Conservation (phyloP, 139 green algal species). For the Chlamydomonas asymmetrica region DNA sequence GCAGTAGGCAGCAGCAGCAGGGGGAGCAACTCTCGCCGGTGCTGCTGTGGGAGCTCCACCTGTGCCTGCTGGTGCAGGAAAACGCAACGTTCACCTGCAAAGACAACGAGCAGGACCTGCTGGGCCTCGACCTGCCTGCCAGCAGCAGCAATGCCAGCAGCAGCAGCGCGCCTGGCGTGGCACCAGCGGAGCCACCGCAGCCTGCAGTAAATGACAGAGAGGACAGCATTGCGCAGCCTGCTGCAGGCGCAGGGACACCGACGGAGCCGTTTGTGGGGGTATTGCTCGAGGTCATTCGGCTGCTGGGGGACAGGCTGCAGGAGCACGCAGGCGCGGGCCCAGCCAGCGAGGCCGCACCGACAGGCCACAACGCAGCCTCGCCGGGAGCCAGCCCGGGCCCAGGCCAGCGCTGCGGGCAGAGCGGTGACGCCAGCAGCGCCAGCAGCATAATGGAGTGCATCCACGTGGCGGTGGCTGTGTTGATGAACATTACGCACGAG, state of each 20-base stretch:
- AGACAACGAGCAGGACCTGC: slow-evolving; percentile 54
- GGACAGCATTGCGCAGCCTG: neutral
- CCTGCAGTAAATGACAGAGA: too few relatives aligned
- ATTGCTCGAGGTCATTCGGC: slow-evolving; percentile 23
- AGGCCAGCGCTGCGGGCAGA: too few relatives aligned
- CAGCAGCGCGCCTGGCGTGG: neutral
- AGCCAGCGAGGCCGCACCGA: too few relatives aligned
- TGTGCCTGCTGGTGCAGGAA: slow-evolving; percentile 63
- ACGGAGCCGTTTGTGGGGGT: slow-evolving; percentile 7
- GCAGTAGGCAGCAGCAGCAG: neutral
- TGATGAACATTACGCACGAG: slow-evolving; percentile 80
- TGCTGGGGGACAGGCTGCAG: slow-evolving; percentile 11
- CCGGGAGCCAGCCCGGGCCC: too few relatives aligned
- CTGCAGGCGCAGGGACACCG: neutral
- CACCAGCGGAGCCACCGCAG: too few relatives aligned
- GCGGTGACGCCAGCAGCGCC: neutral
- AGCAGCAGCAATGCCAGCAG: neutral
- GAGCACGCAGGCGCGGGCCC: too few relatives aligned
- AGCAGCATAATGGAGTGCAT: too few relatives aligned
- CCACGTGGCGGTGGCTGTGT: slow-evolving; percentile 49
- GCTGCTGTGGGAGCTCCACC: slow-evolving; percentile 21
- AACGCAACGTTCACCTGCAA: slow-evolving; percentile 71
- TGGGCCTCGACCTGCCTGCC: slow-evolving; percentile 32
- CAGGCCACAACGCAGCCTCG: too few relatives aligned
- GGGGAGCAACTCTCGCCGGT: neutral